These are phyloP conservation scores for Exophiala spinifera DNA, from an alignment of 2,329 filamentous ascomycete genomes.

Conservation along the genomic window DNA sequence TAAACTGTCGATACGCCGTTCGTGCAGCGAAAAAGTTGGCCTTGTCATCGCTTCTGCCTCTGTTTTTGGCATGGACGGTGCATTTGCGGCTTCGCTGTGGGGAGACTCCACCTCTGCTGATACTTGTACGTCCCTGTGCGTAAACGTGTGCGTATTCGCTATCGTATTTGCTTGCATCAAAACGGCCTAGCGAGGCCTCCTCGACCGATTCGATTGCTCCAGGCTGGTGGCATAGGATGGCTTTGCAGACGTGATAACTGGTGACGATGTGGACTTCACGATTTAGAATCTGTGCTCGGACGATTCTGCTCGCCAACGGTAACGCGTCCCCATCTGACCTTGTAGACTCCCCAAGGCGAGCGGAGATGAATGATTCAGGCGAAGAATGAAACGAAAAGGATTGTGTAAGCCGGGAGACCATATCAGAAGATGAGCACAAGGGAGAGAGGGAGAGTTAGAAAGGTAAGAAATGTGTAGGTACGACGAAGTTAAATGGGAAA, in stretches of 20 bases:
- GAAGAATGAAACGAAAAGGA: neutral
- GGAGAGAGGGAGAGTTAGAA: no score
- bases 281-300: neutral
- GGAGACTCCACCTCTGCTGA: neutral
- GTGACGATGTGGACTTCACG: conserved; percentile 1
- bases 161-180: neutral
- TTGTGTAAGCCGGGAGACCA: neutral
- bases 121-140: neutral
- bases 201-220: neutral
- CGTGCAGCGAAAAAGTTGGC: neutral
- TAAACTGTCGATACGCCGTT: conserved; percentile 9
- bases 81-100: neutral
- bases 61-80: neutral
- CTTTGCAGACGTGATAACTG: neutral
- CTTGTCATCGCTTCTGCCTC: neutral
- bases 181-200: neutral
- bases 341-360: neutral
- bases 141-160: neutral
- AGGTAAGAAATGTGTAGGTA: no score
- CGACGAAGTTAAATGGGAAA: no score
- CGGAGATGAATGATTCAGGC: neutral
- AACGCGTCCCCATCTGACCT: neutral
- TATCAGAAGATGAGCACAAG: neutral
- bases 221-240: neutral
- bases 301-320: neutral